Base-by-base conservation (phyloP, 768 basidiomycete species). In the Cubamyces sp. region DNA sequence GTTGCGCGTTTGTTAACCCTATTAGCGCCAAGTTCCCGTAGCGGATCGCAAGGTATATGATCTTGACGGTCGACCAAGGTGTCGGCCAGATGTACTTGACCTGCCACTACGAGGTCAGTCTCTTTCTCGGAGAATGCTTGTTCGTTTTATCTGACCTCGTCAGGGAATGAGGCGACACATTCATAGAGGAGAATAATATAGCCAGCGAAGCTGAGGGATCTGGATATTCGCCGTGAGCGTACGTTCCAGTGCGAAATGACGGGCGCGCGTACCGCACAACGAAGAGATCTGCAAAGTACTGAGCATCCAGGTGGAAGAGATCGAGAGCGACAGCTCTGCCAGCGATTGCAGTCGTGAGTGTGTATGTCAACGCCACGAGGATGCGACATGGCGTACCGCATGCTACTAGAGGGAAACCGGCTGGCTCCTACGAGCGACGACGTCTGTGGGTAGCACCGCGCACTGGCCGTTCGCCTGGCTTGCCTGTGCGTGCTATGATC, bases 11-110 rank as follows among this genome's bases (percentile, higher is more conserved):
- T 23, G 57, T 50, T 5, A 60, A 23, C 25, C 26, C 49, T 9
- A 66, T 16, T 23, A 42, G 45, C 18, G 42, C 39, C 18, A 66
- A 21, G 47, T 57, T 66, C 28, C 61, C 65, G 49, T 66, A 66
- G 48, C 65, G 57, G 41, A 60, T 66, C 48, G 45, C 6, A 26
- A 66, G n/a, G 61, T 62, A 66, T 25, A 66, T 53, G n/a, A 56
- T 8, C 46, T 66, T 66, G 53, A 63, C 65, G 1, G 42, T 47
- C 16, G 65, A 66, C 58, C 57, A 54, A 28, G 61, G 65, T 4
- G 65, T 57, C 1, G 61, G 61, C 65, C 65, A 66, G 16, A 66
- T 66, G 39, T 61, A 63, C 21, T 56, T 25, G 25, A 66, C 52
- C 64, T 66, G 28, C 4, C 15, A 6, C 5, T 15, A 25, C 15